These are phyloP conservation scores for Silybum marianum DNA, from an alignment of 129 eudicot species.

Conservation along the genomic window DNA sequence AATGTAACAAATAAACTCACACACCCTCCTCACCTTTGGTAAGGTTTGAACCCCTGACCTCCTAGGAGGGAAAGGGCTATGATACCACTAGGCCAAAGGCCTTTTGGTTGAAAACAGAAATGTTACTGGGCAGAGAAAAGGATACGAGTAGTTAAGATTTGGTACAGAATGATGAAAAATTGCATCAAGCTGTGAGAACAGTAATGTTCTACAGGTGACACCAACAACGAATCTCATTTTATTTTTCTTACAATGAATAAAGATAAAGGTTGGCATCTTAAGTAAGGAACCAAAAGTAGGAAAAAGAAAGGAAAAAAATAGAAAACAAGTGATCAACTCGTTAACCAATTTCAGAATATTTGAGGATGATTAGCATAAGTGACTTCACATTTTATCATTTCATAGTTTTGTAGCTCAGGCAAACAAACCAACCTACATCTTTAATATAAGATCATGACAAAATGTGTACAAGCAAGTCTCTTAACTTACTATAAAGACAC, in stretches of 20 bases:
- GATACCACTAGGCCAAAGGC: too few relatives aligned
- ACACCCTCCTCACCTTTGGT: too few relatives aligned
- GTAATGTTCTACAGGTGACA: not conserved
- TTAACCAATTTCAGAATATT: not conserved
- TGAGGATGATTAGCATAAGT: not conserved
- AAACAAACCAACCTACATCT: constrained; percentile 22
- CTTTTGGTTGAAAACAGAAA: too few relatives aligned
- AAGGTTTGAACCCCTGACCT: too few relatives aligned
- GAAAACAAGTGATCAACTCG: not conserved
- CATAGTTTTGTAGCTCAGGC: not conserved
- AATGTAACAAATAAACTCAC: too few relatives aligned
- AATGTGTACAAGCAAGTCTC: not conserved
- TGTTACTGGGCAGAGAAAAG: not conserved
- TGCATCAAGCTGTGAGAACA: not conserved
- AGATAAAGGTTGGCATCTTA: not conserved
- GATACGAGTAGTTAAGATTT: not conserved
- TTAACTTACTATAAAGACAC: not conserved
- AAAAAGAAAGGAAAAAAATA: not conserved
- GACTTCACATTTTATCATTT: not conserved
- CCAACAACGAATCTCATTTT: not conserved
- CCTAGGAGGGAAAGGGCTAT: too few relatives aligned
- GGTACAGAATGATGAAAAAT: not conserved
- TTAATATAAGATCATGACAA: not conserved
- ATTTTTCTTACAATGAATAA: not conserved
- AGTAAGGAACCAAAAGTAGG: not conserved